Evolutionary conservation across 768 basidiomycete genomes (phyloP).

Genomic region (Tulasnella sp.): DNA sequence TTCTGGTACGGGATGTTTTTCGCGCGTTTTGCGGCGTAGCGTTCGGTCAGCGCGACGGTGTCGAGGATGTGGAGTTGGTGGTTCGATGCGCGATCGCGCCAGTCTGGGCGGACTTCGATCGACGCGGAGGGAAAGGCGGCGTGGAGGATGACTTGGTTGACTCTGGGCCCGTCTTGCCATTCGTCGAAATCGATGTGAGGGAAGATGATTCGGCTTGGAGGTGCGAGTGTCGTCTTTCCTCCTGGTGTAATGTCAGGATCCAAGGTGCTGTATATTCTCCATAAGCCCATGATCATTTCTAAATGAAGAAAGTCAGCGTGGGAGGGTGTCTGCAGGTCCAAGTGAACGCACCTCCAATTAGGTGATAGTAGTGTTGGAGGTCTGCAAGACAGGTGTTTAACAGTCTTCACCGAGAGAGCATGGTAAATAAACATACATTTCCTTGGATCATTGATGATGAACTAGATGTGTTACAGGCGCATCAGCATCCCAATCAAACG

Average conservation of each 20-base stretch:
- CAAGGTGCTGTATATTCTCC: conserved; percentile 61
- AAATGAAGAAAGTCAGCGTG: conserved; percentile 48
- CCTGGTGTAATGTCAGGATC: conserved; percentile 30
- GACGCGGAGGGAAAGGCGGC: conserved; percentile 58
- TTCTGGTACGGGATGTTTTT: neutral
- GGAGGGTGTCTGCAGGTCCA: conserved; percentile 13
- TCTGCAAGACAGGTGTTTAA: conserved; percentile 26
- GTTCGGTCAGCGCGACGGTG: conserved; percentile 64
- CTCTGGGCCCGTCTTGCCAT: conserved; percentile 32
- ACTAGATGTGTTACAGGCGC: conserved; percentile 30
- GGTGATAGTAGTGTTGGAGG: conserved; percentile 8
- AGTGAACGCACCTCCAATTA: neutral
- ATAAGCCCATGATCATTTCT: conserved; percentile 45
- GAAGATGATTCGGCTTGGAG: conserved; percentile 61
- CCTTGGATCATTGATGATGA: conserved; percentile 68
- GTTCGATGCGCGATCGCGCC: conserved; percentile 60
- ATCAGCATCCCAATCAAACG: neutral
- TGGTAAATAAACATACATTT: conserved; percentile 44
- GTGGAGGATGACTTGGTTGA: conserved; percentile 59
- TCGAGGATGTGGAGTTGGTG: conserved; percentile 60
- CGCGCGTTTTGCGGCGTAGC: conserved; percentile 43
- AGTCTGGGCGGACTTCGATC: conserved; percentile 61
- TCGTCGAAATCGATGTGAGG: conserved; percentile 44
- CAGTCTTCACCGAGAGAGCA: neutral
- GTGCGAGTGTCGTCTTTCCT: conserved; percentile 42